These are phyloP conservation scores for Colletotrichum brevisporum DNA, from an alignment of 2,329 filamentous ascomycete species.

Conservation along the genomic window DNA sequence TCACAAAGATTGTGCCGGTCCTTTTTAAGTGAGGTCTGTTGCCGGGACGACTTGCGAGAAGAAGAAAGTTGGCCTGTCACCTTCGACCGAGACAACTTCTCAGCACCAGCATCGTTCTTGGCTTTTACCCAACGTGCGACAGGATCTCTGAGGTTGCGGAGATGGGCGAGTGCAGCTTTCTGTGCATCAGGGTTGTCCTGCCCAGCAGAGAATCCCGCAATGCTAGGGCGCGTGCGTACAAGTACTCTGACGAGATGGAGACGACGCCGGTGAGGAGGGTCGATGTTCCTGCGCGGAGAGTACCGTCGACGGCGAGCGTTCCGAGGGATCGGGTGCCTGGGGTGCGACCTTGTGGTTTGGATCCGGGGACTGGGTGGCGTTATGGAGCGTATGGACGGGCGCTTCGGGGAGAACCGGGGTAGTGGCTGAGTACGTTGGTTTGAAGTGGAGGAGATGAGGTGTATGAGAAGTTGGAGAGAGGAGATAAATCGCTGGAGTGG, in stretches of 20 bases:
- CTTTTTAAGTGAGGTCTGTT: too few relatives aligned
- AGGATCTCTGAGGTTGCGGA: too few relatives aligned
- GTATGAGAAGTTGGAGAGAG: too few relatives aligned
- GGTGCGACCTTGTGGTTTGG: neutral
- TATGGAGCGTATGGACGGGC: neutral
- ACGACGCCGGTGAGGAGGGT: neutral
- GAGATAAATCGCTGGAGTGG: too few relatives aligned
- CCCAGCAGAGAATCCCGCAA: neutral
- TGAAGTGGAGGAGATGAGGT: too few relatives aligned
- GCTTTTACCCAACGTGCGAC: neutral
- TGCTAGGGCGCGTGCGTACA: neutral
- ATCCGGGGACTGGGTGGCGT: neutral
- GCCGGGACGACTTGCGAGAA: too few relatives aligned
- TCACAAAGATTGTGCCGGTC: too few relatives aligned
- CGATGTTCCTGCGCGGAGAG: neutral
- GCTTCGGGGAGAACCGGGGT: too few relatives aligned
- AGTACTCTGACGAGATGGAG: neutral
- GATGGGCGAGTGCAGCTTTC: constrained; percentile 1
- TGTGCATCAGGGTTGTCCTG: neutral
- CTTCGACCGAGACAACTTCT: too few relatives aligned
- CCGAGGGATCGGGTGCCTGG: too few relatives aligned
- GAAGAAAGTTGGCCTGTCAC: too few relatives aligned
- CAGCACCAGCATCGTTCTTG: neutral
- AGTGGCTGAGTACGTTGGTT: too few relatives aligned
- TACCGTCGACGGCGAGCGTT: neutral